Conservation (phyloP, 345 rosid species). For the Acer saccharum region DNA sequence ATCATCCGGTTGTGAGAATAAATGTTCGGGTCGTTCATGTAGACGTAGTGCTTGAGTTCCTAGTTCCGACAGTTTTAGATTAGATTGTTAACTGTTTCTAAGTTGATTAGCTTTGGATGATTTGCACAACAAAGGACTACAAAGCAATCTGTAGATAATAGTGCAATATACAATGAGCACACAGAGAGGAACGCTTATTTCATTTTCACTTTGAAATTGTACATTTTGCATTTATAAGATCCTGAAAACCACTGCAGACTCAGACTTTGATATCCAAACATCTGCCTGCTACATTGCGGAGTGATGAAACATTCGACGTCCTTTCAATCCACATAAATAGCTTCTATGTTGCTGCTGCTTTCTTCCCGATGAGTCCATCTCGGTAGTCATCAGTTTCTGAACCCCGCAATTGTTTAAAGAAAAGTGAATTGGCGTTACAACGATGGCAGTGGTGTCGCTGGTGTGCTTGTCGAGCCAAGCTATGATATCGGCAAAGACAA, state of each 20-base stretch:
- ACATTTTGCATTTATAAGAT: background rate
- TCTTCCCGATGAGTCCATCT: background rate
- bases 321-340: conserved; percentile 63
- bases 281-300: conserved; percentile 56
- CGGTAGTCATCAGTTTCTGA: conserved; percentile 6
- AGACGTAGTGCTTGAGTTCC: too few relatives aligned
- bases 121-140: too few relatives aligned
- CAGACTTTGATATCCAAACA: background rate
- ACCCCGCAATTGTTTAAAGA: conserved; percentile 19
- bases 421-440: conserved; percentile 31
- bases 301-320: conserved; percentile 54
- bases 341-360: conserved; percentile 23
- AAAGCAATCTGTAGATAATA: too few relatives aligned
- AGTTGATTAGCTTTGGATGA: too few relatives aligned
- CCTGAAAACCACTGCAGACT: background rate
- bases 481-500: conserved; percentile 72
- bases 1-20: too few relatives aligned
- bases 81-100: too few relatives aligned
- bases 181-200: background rate
- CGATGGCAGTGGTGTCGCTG: conserved; percentile 20
- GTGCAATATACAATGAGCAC: too few relatives aligned
- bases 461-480: conserved; percentile 69
- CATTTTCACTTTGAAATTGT: background rate
- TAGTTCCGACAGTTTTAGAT: too few relatives aligned
- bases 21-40: too few relatives aligned